Conservation (phyloP, 345 rosid genomes). For the Ceriops decandra region DNA sequence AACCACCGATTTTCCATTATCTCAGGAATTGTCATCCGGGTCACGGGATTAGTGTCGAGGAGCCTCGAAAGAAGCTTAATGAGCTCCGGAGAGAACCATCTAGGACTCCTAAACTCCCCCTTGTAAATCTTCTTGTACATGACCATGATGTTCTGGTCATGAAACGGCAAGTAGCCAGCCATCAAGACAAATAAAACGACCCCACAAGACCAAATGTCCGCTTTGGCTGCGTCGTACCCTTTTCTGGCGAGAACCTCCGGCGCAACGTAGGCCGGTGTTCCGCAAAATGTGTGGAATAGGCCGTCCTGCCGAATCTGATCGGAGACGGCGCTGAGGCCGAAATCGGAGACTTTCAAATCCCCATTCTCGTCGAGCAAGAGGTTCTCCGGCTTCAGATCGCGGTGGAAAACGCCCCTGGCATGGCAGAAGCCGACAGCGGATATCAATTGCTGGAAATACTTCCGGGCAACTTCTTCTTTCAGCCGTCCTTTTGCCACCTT, state of each 20-base stretch:
- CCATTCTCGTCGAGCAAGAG: constrained; percentile 25
- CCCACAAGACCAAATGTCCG: constrained; percentile 29
- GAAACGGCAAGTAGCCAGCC: constrained; percentile 29
- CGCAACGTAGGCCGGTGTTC: constrained; percentile 30
- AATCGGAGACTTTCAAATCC: constrained; percentile 23
- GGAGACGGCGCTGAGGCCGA: constrained; percentile 26
- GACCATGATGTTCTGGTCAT: constrained; percentile 25
- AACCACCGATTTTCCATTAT: constrained; percentile 36
- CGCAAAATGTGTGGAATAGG: constrained; percentile 27
- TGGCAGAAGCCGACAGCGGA: constrained; percentile 25
- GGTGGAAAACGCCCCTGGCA: constrained; percentile 25
- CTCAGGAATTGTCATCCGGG: constrained; percentile 24
- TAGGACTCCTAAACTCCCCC: constrained; percentile 25
- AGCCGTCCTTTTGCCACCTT: constrained; percentile 27
- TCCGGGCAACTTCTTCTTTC: constrained; percentile 23
- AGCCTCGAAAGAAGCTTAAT: constrained; percentile 11
- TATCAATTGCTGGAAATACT: constrained; percentile 26
- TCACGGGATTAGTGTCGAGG: constrained; percentile 20
- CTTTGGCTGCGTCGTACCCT: constrained; percentile 30
- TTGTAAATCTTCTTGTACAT: constrained; percentile 27
- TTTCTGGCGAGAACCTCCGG: constrained; percentile 26
- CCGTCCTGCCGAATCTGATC: constrained; percentile 25
- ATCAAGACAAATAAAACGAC: constrained; percentile 26
- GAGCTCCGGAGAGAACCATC: constrained; percentile 27
- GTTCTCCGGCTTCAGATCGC: constrained; percentile 31